Conservation (phyloP, 768 basidiomycete species). For the Trametes sanguinea region DNA sequence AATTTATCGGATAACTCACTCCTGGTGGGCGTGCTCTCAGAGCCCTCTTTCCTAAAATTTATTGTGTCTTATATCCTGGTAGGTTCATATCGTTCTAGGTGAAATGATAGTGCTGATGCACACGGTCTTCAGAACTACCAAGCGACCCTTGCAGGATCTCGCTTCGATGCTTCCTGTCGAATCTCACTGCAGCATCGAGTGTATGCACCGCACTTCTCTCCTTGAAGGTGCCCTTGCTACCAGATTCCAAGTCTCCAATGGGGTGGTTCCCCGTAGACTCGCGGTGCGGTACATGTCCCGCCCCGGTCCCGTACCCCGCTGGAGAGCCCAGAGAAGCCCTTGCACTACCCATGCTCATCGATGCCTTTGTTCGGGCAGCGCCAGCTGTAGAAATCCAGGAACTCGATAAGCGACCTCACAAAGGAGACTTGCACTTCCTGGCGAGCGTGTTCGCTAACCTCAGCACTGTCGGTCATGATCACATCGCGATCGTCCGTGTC, state of each 20-base stretch:
- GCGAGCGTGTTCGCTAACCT: constrained; percentile 94
- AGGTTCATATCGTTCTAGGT: constrained; percentile 34
- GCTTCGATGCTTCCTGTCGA: constrained; percentile 99
- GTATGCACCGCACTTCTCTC: constrained; percentile 65
- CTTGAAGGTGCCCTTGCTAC: constrained; percentile 66
- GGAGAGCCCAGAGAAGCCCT: constrained; percentile 53
- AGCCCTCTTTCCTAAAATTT: constrained; percentile 74
- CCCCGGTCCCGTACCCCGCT: constrained; percentile 71
- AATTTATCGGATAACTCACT: constrained; percentile 87
- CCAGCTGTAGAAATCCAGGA: constrained; percentile 51
- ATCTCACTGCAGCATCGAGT: constrained; percentile 75
- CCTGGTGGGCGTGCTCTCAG: constrained; percentile 65
- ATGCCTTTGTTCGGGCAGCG: constrained; percentile 84
- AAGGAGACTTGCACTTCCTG: constrained; percentile 87
- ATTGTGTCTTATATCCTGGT: constrained; percentile 90
- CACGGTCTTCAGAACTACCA: constrained; percentile 68
- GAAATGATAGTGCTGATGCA: not conserved
- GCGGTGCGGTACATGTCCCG: constrained; percentile 74
- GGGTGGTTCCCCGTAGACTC: constrained; percentile 75
- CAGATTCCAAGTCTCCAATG: constrained; percentile 48
- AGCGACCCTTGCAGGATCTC: constrained; percentile 87
- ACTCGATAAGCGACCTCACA: constrained; percentile 52
- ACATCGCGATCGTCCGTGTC: not conserved
- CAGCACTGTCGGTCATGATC: constrained; percentile 57
- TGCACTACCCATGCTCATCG: constrained; percentile 81